A percentile compares a stretch with the other conserved stretches of the same genome.
Evolutionary conservation across 2,329 filamentous ascomycete species (phyloP).

Genomic region (Botrytis medusae): DNA sequence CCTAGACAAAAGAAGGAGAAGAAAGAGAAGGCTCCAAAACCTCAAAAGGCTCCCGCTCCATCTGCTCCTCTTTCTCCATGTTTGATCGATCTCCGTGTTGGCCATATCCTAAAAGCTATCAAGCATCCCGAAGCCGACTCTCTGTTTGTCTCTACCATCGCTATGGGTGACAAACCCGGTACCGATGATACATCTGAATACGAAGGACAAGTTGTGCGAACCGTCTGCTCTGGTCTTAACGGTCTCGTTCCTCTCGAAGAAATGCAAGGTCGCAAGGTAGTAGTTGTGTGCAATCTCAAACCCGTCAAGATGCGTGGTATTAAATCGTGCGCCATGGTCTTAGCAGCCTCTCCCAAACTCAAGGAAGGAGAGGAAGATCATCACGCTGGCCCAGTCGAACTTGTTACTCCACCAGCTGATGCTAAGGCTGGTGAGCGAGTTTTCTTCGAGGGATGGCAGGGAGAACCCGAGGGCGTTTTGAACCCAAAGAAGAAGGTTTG

Average conservation of each 20-base stretch:
- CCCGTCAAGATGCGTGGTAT: conserved; percentile 98
- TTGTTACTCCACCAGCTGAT: conserved; percentile 78
- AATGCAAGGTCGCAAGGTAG: conserved; percentile 94
- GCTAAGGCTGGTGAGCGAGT: conserved; percentile 83
- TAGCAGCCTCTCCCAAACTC: conserved; percentile 84
- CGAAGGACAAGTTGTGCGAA: conserved; percentile 88
- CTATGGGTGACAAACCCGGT: conserved; percentile 83
- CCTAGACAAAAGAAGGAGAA: conserved; percentile 77
- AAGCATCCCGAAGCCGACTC: conserved; percentile 97
- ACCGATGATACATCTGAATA: conserved; percentile 87
- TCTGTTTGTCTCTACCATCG: conserved; percentile 92
- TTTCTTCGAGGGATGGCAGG: conserved; percentile 91
- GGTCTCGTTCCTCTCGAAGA: conserved; percentile 88
- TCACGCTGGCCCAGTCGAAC: conserved; percentile 87
- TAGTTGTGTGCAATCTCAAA: conserved; percentile 97
- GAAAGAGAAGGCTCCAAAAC: conserved; percentile 84
- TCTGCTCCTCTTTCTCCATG: conserved; percentile 77
- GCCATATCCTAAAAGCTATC: conserved; percentile 94
- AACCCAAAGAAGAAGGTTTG: conserved; percentile 99
- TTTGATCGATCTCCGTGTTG: conserved; percentile 92
- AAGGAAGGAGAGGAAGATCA: conserved; percentile 81
- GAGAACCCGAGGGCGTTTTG: conserved; percentile 86
- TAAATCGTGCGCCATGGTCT: conserved; percentile 82
- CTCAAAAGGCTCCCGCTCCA: conserved; percentile 62
- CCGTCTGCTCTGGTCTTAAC: conserved; percentile 95